Base-by-base conservation (phyloP, 1,139 yeast species). In the Saccharomyces hybrid region DNA sequence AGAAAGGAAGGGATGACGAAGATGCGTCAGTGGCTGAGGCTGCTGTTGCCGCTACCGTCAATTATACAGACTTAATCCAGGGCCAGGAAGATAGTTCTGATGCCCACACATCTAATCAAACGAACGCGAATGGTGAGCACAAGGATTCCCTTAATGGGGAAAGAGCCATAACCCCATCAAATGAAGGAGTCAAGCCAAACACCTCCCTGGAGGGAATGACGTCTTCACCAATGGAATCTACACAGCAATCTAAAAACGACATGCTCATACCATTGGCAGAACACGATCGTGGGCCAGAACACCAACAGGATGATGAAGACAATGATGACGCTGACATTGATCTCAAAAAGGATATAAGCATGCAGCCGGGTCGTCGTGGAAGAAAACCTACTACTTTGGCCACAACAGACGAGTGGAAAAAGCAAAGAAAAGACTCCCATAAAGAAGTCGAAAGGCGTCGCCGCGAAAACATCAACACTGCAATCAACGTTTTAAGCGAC, bases 361-460 rank as follows among this genome's bases (percentile, higher is more conserved):
- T 56, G 54, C 56, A 53, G 54, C 61, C 66, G 54, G 63, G 61
- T 34, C 65, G 64, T 56, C 63, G 70, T 53, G 68, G 71, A 46
- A 64, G 69, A 52, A 67, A 59, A 52, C 60, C 66, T 23, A 63
- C 61, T 38, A 84, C 77, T 63, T 76, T 65, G 65, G 87, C 83
- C 54, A 89, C 89, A 9, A 75, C 88, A 23, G 95, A 86, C 31
- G 97, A 88, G 70, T 90, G 97, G 96, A 91, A 86, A 68, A 81
- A 81, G 62, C 81, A 82, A 68, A 82, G 97, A 63, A 84, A 88
- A 64, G 88, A 88, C 64, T 91, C 89, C 71, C 99, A 93, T 75
- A 93, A 93, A 73, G 99, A 95, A 73, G 99, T 93, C 31, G 99
- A 93, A 74, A 81, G 97, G 67, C 83, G 98, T 65, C 84, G 99